Base-by-base conservation (phyloP, 768 basidiomycete genomes). In the Leccinum subgranulosum region DNA sequence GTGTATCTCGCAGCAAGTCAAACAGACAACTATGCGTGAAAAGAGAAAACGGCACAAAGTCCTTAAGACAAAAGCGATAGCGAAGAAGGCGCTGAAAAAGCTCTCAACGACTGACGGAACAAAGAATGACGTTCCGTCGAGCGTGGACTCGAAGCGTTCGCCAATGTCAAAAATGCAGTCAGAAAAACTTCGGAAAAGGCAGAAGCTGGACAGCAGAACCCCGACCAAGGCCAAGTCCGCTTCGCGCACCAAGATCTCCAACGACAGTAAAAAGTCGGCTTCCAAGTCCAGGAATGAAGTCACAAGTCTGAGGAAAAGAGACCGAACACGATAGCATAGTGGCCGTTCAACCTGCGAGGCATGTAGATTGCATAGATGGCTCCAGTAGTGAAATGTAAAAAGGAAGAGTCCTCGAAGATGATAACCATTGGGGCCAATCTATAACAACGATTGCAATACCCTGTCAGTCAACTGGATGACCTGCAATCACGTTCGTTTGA, bases 381-480 rank as follows among this genome's bases (percentile, higher is more conserved):
- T 33, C 54, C 51, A 29, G 49, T 45, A 51, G 52, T 47, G 50
- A 58, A 58, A 57, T 58, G 45, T 56, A 46, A 56, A 56, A 55
- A 54, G 23, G 27, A 15, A 25, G 10, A 43, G 51, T 51, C 56
- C 57, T 14, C 21, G 28, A 53, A 48, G 41, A 54, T 46, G 36
- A 31, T 39, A 6, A 25, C 46, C 43, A 8, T 49, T 34, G 12
- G 46, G 4, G 39, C n/a, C 34, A 34, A 51, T 55, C 58, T 73
- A 86, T 59, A 79, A 75, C 53, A 89, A 73, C 27, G 81, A 81
- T 69, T 81, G 84, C 56, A 90, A 66, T 19, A 86, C 84, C 49
- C 76, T 75, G 61, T 90, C 83, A 3, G 88, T 87, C 77, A 76
- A 77, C 64, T 78, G 73, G 54, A 92, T 80, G 41, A 92, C 84